A percentile compares a stretch with the other conserved stretches of the same genome.
phyloP scores from a whole-genome alignment of 2,329 filamentous ascomycete genomes.

The Scortechinia acanthostroma region DNA sequence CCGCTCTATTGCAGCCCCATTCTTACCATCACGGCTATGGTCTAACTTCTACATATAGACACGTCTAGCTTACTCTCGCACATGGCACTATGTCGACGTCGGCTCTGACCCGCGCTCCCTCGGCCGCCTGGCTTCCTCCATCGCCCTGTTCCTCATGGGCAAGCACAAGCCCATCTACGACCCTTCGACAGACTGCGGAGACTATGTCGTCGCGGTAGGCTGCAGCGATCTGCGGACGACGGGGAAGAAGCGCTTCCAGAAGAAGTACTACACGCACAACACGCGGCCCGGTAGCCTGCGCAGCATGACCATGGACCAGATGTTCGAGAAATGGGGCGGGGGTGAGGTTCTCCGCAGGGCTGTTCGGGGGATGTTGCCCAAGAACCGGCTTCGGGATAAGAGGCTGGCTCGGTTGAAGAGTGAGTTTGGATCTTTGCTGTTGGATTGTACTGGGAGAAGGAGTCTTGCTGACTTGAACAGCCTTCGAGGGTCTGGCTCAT shows the following conservation, averaged over 20 bases:
- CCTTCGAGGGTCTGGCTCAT: slow-evolving; percentile 86
- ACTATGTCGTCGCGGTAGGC: slow-evolving; percentile 92
- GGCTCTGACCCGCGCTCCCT: slow-evolving; percentile 64
- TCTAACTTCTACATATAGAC: slow-evolving; percentile 50
- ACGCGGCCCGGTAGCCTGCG: slow-evolving; percentile 82
- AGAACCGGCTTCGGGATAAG: slow-evolving; percentile 86
- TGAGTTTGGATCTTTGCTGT: neutral
- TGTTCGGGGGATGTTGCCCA: slow-evolving; percentile 93
- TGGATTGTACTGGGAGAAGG: neutral
- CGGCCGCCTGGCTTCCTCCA: slow-evolving; percentile 79
- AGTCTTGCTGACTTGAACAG: slow-evolving; percentile 18
- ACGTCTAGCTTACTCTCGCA: slow-evolving; percentile 87
- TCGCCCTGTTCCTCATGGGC: slow-evolving; percentile 85
- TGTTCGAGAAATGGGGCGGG: slow-evolving; percentile 91
- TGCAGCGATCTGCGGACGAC: slow-evolving; percentile 82
- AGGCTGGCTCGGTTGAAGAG: slow-evolving; percentile 76
- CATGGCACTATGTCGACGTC: slow-evolving; percentile 76
- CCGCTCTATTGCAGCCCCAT: slow-evolving; percentile 7
- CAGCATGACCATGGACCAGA: slow-evolving; percentile 84
- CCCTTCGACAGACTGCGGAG: slow-evolving; percentile 94
- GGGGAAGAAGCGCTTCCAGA: slow-evolving; percentile 86
- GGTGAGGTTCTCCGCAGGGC: slow-evolving; percentile 85
- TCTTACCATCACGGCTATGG: slow-evolving; percentile 3
- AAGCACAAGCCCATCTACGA: slow-evolving; percentile 99
- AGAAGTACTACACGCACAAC: slow-evolving; percentile 91